phyloP scores from a whole-genome alignment of 1,284 basidiomycete species.

The Ceratobasidium sp. region DNA sequence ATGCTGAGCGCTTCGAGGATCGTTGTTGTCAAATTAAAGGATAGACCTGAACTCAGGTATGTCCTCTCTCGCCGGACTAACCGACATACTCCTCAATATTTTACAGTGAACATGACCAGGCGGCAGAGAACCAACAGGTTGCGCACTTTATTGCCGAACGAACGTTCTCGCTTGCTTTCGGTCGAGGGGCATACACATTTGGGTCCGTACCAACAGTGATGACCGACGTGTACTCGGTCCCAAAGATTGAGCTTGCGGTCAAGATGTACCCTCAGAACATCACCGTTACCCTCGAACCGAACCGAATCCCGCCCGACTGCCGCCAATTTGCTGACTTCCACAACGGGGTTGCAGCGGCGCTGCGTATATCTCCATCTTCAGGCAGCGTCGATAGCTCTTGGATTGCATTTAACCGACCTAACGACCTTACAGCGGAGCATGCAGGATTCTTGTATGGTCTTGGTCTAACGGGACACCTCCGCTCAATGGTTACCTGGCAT shows the following conservation, averaged over 20 bases:
- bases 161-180: constrained; percentile 87
- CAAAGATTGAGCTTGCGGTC: constrained; percentile 83
- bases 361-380: constrained; percentile 85
- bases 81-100: constrained; percentile 22
- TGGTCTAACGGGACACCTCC: constrained; percentile 91
- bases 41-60: constrained; percentile 80
- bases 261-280: constrained; percentile 79
- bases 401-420: constrained; percentile 93
- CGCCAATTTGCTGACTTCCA: constrained; percentile 96
- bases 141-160: constrained; percentile 84
- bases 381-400: constrained; percentile 88
- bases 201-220: constrained; percentile 78
- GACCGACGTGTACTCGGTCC: constrained; percentile 82
- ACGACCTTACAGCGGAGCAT: constrained; percentile 88
- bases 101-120: constrained; percentile 80
- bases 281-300: constrained; percentile 69
- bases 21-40: constrained; percentile 74
- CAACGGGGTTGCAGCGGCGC: constrained; percentile 93
- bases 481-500: constrained; percentile 89
- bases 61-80: constrained; percentile 52
- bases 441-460: constrained; percentile 96
- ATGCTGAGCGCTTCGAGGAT: constrained; percentile 85
- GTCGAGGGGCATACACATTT: constrained; percentile 89
- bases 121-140: constrained; percentile 84
- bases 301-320: constrained; percentile 71